Evolutionary conservation across 345 rosid genomes (phyloP), one percentile per base, ranked within the genome.

Genomic region (Chamaenerion angustifolium): DNA sequence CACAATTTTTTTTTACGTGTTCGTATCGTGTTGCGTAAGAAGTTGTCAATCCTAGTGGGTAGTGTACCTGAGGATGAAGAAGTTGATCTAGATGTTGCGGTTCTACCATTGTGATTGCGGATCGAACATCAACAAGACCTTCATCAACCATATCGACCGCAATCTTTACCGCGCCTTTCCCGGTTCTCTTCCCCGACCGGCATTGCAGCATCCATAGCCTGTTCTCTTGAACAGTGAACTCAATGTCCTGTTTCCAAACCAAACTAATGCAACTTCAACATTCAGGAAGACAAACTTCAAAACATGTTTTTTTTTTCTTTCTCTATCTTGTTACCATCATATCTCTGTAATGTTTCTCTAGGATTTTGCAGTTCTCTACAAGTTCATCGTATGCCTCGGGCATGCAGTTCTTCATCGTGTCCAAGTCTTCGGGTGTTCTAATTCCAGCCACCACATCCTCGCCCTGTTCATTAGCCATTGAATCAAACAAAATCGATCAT

Each of bases 151-250:
- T 83, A 69, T 90, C 95, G 2, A 83, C 98, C 0, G 98, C 85
- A 45, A 90, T 86, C 81, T 81, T 90, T 16, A 90, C 88, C 0
- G 98, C 94, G 11, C 94, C 94, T 71, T 66, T 71, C 40, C 98
- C 98, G 0, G 95, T 90, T 49, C 95, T 80, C 63, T 90, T 90
- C 42, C 98, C 95, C 0, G 94, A 51, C 52, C 98, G 77, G 59
- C 95, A 90, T 61, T 90, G 98, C 76, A 90, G 42, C 98, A 90
- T 86, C 98, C 98, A 90, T 61, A 90, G 49, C 71, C 86, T 86
- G 51, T 86, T 76, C 46, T 90, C 98, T 72, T 86, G 98, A 27
- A 90, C 95, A 7, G 98, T 90, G 68, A 90, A 90, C 70, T 90
- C 98, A 17, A 90, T 83, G 51, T 90, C 98, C 98, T 90, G 37